phyloP scores from a whole-genome alignment of 257 asterid species.

The Solanum tarijense region DNA sequence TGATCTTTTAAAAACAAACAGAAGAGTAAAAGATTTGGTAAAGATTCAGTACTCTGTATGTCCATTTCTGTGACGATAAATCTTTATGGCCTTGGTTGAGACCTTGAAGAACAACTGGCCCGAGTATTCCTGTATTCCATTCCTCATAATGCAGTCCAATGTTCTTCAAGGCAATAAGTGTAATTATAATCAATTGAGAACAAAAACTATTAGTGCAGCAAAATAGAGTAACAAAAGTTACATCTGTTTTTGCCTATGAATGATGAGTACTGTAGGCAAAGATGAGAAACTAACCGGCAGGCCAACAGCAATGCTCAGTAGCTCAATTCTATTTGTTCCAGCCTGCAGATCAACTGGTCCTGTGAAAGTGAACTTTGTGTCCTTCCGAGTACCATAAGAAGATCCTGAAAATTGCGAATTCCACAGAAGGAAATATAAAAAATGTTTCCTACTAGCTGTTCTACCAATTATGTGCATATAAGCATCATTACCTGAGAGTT shows the following conservation, averaged over 20 bases:
- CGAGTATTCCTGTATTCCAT: slow-evolving; percentile 43
- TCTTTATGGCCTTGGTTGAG: slow-evolving; percentile 46
- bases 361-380: slow-evolving; percentile 26
- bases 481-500: slow-evolving; percentile 31
- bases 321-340: slow-evolving; percentile 39
- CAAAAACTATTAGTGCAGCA: neutral
- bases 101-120: slow-evolving; percentile 39
- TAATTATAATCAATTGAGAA: neutral
- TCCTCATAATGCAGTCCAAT: slow-evolving; percentile 47
- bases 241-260: neutral
- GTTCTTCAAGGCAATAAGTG: slow-evolving; percentile 18
- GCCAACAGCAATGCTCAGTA: slow-evolving; percentile 60
- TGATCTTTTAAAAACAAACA: neutral
- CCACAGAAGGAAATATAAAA: neutral
- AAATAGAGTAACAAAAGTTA: neutral
- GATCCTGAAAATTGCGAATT: slow-evolving; percentile 27
- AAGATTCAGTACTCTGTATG: slow-evolving; percentile 40
- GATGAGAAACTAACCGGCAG: slow-evolving; percentile 40
- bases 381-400: slow-evolving; percentile 35
- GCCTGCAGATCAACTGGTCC: slow-evolving; percentile 32
- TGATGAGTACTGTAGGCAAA: neutral
- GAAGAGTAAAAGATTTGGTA: neutral
- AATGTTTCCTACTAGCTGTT: neutral
- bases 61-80: slow-evolving; percentile 51
- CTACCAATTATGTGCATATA: neutral